Conservation (phyloP, 2,329 filamentous ascomycete species). For the Sclerotiophoma versabilis region DNA sequence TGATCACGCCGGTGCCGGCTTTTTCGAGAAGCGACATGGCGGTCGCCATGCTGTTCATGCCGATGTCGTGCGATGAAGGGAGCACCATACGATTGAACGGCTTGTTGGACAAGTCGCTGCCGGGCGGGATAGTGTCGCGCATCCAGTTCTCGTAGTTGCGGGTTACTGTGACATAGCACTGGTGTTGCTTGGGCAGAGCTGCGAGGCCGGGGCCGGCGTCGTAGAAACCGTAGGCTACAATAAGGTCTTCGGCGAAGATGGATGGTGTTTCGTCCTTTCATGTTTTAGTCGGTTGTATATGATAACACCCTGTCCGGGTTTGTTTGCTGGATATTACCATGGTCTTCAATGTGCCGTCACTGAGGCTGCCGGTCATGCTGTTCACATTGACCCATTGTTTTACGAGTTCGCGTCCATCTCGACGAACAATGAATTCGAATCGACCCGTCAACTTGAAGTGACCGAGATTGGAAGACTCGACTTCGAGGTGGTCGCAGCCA, state of each 20-base stretch:
- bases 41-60: slow-evolving; percentile 61
- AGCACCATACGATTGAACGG: slow-evolving; percentile 56
- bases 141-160: slow-evolving; percentile 56
- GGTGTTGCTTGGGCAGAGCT: slow-evolving; percentile 55
- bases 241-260: slow-evolving; percentile 46
- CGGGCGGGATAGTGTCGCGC: slow-evolving; percentile 51
- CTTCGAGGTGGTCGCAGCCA: slow-evolving; percentile 53
- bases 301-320: no score
- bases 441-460: slow-evolving; percentile 55
- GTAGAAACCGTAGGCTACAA: slow-evolving; percentile 59
- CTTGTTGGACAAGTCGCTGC: slow-evolving; percentile 49
- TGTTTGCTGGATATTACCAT: background rate
- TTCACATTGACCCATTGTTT: slow-evolving; percentile 58
- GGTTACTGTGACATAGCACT: slow-evolving; percentile 54
- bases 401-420: slow-evolving; percentile 50
- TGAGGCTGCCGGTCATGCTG: slow-evolving; percentile 54
- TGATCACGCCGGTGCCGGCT: slow-evolving; percentile 41
- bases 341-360: slow-evolving; percentile 49
- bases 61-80: slow-evolving; percentile 57
- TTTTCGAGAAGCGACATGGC: slow-evolving; percentile 51
- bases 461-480: slow-evolving; percentile 54
- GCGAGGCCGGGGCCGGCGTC: slow-evolving; percentile 56
- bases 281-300: background rate
- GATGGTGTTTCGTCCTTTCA: slow-evolving; percentile 33
- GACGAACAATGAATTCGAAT: slow-evolving; percentile 53